Evolutionary conservation across 768 basidiomycete genomes (phyloP), one percentile per base, ranked within the genome.

Genomic region (Mycena rosella): DNA sequence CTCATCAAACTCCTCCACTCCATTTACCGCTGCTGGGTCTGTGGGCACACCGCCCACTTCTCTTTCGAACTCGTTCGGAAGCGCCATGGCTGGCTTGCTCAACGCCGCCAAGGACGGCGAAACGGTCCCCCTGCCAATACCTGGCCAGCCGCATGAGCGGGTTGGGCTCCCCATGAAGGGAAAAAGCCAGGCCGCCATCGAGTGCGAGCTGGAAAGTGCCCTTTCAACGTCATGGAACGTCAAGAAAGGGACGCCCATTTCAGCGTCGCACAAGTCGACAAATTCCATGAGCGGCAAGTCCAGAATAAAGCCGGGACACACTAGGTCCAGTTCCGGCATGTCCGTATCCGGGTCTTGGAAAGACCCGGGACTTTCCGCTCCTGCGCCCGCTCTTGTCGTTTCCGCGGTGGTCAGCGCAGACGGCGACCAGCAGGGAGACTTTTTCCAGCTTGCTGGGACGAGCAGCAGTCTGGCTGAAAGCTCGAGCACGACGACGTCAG

Each of bases 41-140:
- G 77, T 84, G 65, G 88, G 87, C 73, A 89, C 87, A 13, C 88
- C 88, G 6, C 87, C 87, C 15, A 89, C 88, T 20, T 88, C 88
- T 6, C 77, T 82, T 61, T 86, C 79, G 36, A 83, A 81, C 74
- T 88, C 78, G 5, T 78, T 87, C 14, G 84, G 84, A 20, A 83
- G 82, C 62, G 82, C 74, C 24, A 79, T 84, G 44, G 78, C 80
- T 49, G 82, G 82, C 11, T 79, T 85, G 54, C 73, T 84, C 60
- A 78, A 78, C n/a, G 74, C 81, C 22, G 70, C 77, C 11, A 80
- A 77, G 48, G 72, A 78, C 29, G 74, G 74, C 49, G 69, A 73
- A n/a, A 68, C 64, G n/a, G 47, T 48, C 27, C 30, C 18, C n/a
- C 18, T 32, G 11, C 32, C 52, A 49, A 65, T 60, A 22, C 42